Percentiles rank a stretch among this genome's conserved stretches.
These are phyloP conservation scores for Fusarium sp. DNA, from an alignment of 2,329 filamentous ascomycete species.

Conservation along the genomic window DNA sequence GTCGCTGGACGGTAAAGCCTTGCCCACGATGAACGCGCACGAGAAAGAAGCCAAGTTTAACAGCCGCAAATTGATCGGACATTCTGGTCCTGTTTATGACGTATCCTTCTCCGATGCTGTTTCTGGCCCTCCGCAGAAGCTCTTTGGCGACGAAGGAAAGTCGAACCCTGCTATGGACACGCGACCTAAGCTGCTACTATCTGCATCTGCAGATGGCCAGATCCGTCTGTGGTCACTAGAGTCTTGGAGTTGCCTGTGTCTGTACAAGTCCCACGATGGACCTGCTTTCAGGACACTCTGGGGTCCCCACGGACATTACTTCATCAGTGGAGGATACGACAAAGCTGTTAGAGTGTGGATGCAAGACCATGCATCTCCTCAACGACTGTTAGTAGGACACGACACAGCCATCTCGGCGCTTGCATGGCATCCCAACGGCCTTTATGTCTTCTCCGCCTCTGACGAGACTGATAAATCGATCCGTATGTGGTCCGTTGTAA, in stretches of 20 bases:
- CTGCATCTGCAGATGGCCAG: constrained; percentile 86
- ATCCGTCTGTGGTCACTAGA: constrained; percentile 94
- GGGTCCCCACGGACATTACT: constrained; percentile 96
- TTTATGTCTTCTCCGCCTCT: constrained; percentile 93
- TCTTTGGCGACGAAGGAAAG: constrained; percentile 63
- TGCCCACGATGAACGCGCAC: constrained; percentile 73
- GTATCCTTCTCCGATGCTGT: constrained; percentile 86
- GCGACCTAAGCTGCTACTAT: constrained; percentile 81
- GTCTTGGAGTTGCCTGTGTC: constrained; percentile 89
- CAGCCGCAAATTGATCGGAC: constrained; percentile 83
- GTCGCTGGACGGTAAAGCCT: constrained; percentile 86
- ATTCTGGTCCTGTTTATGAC: constrained; percentile 88
- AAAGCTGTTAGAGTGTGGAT: constrained; percentile 92
- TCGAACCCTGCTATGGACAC: constrained; percentile 60
- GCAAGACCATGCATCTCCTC: constrained; percentile 90
- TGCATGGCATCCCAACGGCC: constrained; percentile 94
- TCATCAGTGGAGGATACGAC: constrained; percentile 87
- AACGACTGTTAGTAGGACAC: constrained; percentile 90
- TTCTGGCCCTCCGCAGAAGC: constrained; percentile 61
- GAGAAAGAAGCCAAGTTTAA: constrained; percentile 70
- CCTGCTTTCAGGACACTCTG: constrained; percentile 90
- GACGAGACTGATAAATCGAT: constrained; percentile 88
- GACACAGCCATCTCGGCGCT: constrained; percentile 92
- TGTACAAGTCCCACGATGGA: constrained; percentile 93
- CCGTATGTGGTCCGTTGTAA: constrained; percentile 95